Evolutionary conservation across 108 stramenopile genomes (phyloP), one percentile per base, ranked within the genome.

Genomic region (Skeletonema costatum): DNA sequence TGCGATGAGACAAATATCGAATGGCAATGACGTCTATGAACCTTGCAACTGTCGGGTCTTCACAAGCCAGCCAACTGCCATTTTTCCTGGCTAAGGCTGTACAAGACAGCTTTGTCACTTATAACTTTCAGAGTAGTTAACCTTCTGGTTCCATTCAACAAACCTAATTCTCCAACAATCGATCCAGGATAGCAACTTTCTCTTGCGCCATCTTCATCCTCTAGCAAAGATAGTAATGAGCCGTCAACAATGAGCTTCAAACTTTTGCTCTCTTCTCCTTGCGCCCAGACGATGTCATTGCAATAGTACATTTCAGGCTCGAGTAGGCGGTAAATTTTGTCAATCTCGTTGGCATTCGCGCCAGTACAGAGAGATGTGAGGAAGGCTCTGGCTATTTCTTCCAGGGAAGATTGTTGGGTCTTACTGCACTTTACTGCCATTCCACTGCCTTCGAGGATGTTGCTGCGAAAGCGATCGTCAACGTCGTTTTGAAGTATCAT

Each of bases 101-200:
- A 92, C 6, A 89, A 65, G 53, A 87, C 70, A 16, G 92, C 87
- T n/a, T 82, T 62, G 4, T 86, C 74, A 35, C 88, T 89, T 11
- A 71, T 35, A 31, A 85, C 86, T 59, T 69, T 66, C 33, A 92
- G 77, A 0, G 88, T 85, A 17, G 85, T 90, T 42, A 92, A 64
- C 66, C 92, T 68, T 39, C 73, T 60, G 13, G 66, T 77, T 0
- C 82, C 79, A 64, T 89, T 69, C 8, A 92, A 88, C 14, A 92
- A 71, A 6, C 91, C 89, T 16, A 92, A 74, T 53, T 92, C 91
- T 4, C 91, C 89, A 25, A 92, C 74, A 4, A 80, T 81, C 71
- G 77, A 69, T 13, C 89, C 89, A 12, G 64, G 64, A 33, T 46
- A 33, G 31, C 87, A 68, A 12, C 51, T 69, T 53, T 89, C 91